These are phyloP conservation scores for Neurospora sp. DNA, from an alignment of 495 filamentous ascomycete species.

Conservation along the genomic window DNA sequence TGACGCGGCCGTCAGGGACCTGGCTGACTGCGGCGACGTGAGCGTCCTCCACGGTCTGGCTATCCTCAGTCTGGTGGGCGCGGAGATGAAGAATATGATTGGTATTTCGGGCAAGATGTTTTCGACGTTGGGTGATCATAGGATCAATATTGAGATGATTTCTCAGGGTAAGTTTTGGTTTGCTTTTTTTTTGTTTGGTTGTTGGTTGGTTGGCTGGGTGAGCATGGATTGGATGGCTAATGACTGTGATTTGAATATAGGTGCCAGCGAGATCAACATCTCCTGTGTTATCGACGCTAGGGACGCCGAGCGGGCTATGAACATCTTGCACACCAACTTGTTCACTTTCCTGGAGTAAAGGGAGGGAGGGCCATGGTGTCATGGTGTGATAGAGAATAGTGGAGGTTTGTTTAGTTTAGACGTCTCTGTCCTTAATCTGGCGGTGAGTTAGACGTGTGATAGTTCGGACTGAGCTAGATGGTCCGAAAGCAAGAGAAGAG, in stretches of 20 bases:
- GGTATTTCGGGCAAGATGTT: slow-evolving; percentile 88
- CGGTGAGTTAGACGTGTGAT: background rate
- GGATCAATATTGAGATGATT: slow-evolving; percentile 96
- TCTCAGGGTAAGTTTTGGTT: slow-evolving; percentile 66
- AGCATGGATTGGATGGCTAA: background rate
- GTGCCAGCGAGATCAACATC: slow-evolving; percentile 97
- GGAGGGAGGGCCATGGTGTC: background rate
- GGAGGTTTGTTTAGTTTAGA: background rate
- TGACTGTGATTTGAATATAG: slow-evolving; percentile 29
- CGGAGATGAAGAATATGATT: slow-evolving; percentile 90
- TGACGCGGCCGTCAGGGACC: slow-evolving; percentile 55
- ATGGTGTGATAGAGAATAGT: background rate
- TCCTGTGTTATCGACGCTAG: slow-evolving; percentile 90
- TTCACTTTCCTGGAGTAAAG: slow-evolving; percentile 54
- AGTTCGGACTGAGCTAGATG: background rate
- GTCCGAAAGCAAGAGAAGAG: background rate
- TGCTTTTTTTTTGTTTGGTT: background rate
- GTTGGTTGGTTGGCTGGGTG: background rate
- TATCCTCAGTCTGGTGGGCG: slow-evolving; percentile 84
- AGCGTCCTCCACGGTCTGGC: slow-evolving; percentile 81
- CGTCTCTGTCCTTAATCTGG: background rate
- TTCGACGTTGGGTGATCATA: slow-evolving; percentile 74
- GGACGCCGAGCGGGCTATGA: slow-evolving; percentile 84
- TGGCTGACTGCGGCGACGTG: slow-evolving; percentile 70
- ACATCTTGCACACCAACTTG: slow-evolving; percentile 86